Base-by-base conservation (phyloP, 495 filamentous ascomycete genomes). In the Talaromyces adpressus region DNA sequence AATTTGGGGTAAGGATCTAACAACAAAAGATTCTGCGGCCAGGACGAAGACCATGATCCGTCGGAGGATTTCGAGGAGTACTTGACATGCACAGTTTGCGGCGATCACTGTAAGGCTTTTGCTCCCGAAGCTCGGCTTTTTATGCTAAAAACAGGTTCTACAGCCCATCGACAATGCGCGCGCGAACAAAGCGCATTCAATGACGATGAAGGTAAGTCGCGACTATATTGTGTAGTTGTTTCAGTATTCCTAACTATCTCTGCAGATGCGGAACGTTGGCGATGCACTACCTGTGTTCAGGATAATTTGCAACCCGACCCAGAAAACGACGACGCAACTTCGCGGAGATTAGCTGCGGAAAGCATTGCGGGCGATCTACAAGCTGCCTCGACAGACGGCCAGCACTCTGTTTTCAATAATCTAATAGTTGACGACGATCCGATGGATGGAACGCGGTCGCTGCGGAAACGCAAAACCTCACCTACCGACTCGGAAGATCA, bases 161-260 rank as follows among this genome's bases (percentile, higher is more conserved):
- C 62, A 80, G 93, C 93, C 63, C 93, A 98, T 82, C 87, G 90
- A 69, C 90, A 97, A 85, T 98, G 93, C 76, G 94, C 93, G 63
- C 87, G 91, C 66, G 85, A 88, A 70, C 86, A 86, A 68, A 86
- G 87, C 61, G 87, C 90, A 49, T 79, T 95, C 68, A 81, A 81
- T 57, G 78, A 86, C 63, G 82, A 83, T 62, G 87, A 90, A 72
- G 87, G 89, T 91, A 81, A 66, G 80, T 76, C 59, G 11, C 64
- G 25, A 9, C 14, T 16, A 20, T 29, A 18, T 41, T 18, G 6
- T 63, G 7, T 20, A 8, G n/a, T 7, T 14, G 4, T 29, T 27
- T 41, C 20, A 25, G 22, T 58, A 45, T 18, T 36, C 18, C 12
- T 16, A 32, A 45, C 69, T 76, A 64, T 73, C 64, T 6, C 20